Percentiles rank a stretch among this genome's conserved stretches.
phyloP scores from a whole-genome alignment of 1,284 basidiomycete species.

The Lentinula novae-zelandiae region DNA sequence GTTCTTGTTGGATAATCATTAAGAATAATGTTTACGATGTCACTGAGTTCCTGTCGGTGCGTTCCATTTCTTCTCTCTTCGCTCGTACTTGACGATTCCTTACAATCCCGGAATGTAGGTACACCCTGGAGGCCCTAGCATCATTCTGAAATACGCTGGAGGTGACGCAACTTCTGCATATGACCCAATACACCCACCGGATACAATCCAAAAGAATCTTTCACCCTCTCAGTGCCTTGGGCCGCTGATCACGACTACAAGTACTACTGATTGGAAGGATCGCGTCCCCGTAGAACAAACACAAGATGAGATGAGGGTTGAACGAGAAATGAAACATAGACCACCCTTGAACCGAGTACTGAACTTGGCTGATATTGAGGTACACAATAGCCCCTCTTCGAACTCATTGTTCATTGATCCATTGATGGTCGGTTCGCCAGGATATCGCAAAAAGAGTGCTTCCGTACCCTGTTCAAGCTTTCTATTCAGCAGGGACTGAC shows the following conservation, averaged over 20 bases:
- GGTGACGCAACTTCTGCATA: constrained; percentile 73
- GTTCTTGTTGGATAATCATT: constrained; percentile 73
- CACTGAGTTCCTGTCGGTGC: constrained; percentile 67
- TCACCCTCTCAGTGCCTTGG: constrained; percentile 69
- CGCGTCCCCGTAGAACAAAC: constrained; percentile 42
- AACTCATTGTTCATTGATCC: background rate
- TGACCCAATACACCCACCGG: constrained; percentile 70
- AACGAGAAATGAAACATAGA: constrained; percentile 53
- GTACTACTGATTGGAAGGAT: constrained; percentile 35
- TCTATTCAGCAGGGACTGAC: constrained; percentile 81
- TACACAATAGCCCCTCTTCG: constrained; percentile 21
- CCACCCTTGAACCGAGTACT: constrained; percentile 69
- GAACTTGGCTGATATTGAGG: constrained; percentile 77
- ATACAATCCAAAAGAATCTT: constrained; percentile 66
- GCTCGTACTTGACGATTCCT: too few species aligned
- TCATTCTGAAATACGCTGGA: constrained; percentile 79
- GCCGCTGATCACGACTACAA: constrained; percentile 49
- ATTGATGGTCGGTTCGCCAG: constrained; percentile 27
- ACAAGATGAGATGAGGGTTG: constrained; percentile 71
- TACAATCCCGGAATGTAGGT: constrained; percentile 37
- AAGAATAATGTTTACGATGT: constrained; percentile 77
- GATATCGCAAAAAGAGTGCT: constrained; percentile 61
- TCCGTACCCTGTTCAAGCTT: constrained; percentile 71
- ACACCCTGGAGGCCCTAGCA: constrained; percentile 79
- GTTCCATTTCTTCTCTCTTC: background rate